Conservation (phyloP, 2,329 filamentous ascomycete genomes). For the Colletotrichum orchidophilum region DNA sequence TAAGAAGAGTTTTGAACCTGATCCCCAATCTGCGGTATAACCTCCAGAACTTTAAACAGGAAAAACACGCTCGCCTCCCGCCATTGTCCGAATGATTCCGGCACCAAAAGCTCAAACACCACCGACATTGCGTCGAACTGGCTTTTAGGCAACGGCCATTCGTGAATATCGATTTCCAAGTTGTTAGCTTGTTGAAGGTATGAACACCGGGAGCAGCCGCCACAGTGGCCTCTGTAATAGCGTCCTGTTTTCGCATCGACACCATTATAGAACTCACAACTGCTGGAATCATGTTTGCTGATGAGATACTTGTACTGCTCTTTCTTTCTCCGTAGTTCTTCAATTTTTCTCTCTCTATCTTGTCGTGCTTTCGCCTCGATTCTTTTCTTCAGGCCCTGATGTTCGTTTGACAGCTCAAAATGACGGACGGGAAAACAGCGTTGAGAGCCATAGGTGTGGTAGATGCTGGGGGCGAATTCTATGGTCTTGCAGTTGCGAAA, state of each 20-base stretch:
- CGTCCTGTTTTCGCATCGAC: background rate
- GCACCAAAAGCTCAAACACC: slow-evolving; percentile 62
- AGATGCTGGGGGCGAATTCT: slow-evolving; percentile 39
- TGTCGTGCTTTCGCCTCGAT: slow-evolving; percentile 40
- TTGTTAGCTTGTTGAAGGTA: slow-evolving; percentile 41
- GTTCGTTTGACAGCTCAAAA: slow-evolving; percentile 50
- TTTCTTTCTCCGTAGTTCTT: slow-evolving; percentile 44
- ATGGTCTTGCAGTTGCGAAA: slow-evolving; percentile 35
- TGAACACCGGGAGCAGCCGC: slow-evolving; percentile 49
- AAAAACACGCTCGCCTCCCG: slow-evolving; percentile 57
- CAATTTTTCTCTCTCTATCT: slow-evolving; percentile 41
- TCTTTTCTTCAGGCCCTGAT: background rate
- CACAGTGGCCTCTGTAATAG: slow-evolving; percentile 17
- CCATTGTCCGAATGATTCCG: slow-evolving; percentile 55
- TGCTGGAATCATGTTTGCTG: background rate
- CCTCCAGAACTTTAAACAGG: slow-evolving; percentile 48
- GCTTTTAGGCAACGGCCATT: slow-evolving; percentile 63
- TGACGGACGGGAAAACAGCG: slow-evolving; percentile 59
- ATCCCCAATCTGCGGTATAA: background rate
- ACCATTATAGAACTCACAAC: slow-evolving; percentile 7
- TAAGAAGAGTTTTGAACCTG: background rate
- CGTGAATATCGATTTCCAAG: slow-evolving; percentile 58
- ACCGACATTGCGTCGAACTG: slow-evolving; percentile 48
- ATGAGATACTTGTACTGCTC: slow-evolving; percentile 42
- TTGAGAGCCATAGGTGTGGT: slow-evolving; percentile 45